Percentiles rank a stretch among this genome's conserved stretches.
These are phyloP conservation scores for Sarocladium strictum DNA, from an alignment of 2,329 filamentous ascomycete species.

Conservation along the genomic window DNA sequence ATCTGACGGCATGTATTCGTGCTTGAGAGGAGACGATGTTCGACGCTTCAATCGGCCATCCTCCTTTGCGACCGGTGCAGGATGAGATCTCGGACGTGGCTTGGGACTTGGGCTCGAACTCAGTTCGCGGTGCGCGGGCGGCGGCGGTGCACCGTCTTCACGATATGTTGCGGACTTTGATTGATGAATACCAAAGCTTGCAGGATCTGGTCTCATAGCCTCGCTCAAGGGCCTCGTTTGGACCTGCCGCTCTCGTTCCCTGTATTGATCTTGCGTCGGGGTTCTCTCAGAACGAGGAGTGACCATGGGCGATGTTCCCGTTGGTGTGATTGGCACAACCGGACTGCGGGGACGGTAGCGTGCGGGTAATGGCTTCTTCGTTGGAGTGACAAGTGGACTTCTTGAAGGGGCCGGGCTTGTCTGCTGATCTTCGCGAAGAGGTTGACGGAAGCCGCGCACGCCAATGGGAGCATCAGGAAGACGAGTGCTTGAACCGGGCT, in stretches of 20 bases:
- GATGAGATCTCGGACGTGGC: slow-evolving; percentile 17
- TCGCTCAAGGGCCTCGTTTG: slow-evolving; percentile 28
- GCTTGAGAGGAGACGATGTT: slow-evolving; percentile 89
- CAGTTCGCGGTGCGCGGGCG: slow-evolving; percentile 46
- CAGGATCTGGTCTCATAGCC: slow-evolving; percentile 30
- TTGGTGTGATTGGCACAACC: slow-evolving; percentile 18
- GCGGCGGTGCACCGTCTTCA: slow-evolving; percentile 51
- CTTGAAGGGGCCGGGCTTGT: slow-evolving; percentile 17
- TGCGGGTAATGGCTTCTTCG: slow-evolving; percentile 17
- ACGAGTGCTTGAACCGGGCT: slow-evolving; percentile 14
- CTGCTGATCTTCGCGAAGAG: background rate
- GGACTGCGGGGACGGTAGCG: slow-evolving; percentile 20
- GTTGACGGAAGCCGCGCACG: slow-evolving; percentile 19
- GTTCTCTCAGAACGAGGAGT: slow-evolving; percentile 25
- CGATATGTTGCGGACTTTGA: slow-evolving; percentile 29
- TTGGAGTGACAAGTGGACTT: slow-evolving; percentile 27
- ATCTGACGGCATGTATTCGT: slow-evolving; percentile 89
- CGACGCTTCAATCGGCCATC: slow-evolving; percentile 51
- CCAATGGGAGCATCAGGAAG: slow-evolving; percentile 25
- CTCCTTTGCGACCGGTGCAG: slow-evolving; percentile 17
- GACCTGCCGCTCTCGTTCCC: slow-evolving; percentile 10
- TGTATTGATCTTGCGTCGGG: slow-evolving; percentile 27
- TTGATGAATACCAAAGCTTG: slow-evolving; percentile 25
- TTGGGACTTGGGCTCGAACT: slow-evolving; percentile 28
- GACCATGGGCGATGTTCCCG: slow-evolving; percentile 19